Base-by-base conservation (phyloP, 192 early-diverging fungal species). In the Lunasporangiospora selenospora region DNA sequence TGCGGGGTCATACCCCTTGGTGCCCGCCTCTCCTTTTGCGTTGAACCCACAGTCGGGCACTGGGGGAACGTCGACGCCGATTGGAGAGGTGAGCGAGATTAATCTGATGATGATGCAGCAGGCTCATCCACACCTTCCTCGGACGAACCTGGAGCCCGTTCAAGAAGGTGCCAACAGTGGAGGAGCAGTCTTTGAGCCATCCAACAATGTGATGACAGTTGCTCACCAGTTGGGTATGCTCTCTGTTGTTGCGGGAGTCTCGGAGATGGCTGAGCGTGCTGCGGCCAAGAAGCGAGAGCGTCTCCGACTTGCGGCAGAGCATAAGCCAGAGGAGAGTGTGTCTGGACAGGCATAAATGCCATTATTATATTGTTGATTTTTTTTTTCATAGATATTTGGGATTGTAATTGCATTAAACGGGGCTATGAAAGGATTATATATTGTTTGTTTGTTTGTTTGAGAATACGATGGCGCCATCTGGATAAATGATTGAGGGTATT, bases 211-310 rank as follows among this genome's bases (percentile, higher is more conserved):
- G 2, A 38, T 53, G 37, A 51, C 46, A 12, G 53, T 56, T n/a
- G 52, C 60, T 12, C 67, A 51, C 26, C 67, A 62, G n/a, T 27
- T 71, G 45, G 59, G 67, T 12, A 59, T 71, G 59, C 18, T 59
- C 7, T 57, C 64, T 31, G 64, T 66, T 18, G 64, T 66, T 18
- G 47, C 64, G 9, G 64, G 64, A 21, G 64, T 66, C 21, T 58
- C 62, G 0, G 62, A 45, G 52, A 64, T 64, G 41, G 62, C 62
- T 24, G 59, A 52, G 19, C 64, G 64, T 58, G 64, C 67, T 41
- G 67, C 67, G 0, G 58, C 58, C 58, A 71, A 73, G 69, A 73
- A 63, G 61, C 29, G 69, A 3, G 60, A 73, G 49, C 56, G 59
- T 11, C 8, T 58, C 15, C 53, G 61, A 30, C 24, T 58, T 6